Evolutionary conservation across 2,329 filamentous ascomycete genomes (phyloP).

Genomic region (Scedosporium boydii): DNA sequence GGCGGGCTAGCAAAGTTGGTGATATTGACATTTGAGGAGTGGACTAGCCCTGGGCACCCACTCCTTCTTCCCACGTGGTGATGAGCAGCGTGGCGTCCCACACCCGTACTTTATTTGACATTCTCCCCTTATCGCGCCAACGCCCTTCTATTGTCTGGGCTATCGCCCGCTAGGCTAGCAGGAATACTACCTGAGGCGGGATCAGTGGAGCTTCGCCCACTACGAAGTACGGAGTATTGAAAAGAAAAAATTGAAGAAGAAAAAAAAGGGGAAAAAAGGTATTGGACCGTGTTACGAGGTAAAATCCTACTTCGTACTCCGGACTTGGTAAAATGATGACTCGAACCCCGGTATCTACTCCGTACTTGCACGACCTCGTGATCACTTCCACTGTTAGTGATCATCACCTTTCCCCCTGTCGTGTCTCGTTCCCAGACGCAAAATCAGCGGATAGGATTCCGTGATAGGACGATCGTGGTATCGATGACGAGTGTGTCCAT

Average conservation of each 20-base stretch:
- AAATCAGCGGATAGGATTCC: neutral
- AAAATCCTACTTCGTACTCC: too few species aligned
- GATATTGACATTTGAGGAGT: neutral
- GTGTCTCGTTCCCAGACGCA: neutral
- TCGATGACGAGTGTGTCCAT: too few species aligned
- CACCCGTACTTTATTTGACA: neutral
- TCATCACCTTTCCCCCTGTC: neutral
- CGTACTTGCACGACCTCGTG: neutral
- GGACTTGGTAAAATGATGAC: neutral
- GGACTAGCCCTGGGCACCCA: neutral
- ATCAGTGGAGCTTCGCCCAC: too few species aligned
- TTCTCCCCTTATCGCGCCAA: neutral
- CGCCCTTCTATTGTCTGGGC: too few species aligned
- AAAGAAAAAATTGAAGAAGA: neutral
- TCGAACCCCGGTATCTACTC: neutral
- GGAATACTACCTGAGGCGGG: too few species aligned
- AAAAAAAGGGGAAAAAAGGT: neutral
- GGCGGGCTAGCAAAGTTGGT: neutral
- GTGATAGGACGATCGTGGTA: neutral
- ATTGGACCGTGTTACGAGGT: too few species aligned
- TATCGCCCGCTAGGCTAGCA: too few species aligned
- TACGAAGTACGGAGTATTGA: too few species aligned
- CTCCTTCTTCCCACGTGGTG: neutral
- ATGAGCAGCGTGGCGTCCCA: neutral
- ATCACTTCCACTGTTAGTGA: neutral